phyloP scores from a whole-genome alignment of 768 basidiomycete species.

The Astraeus odoratus region DNA sequence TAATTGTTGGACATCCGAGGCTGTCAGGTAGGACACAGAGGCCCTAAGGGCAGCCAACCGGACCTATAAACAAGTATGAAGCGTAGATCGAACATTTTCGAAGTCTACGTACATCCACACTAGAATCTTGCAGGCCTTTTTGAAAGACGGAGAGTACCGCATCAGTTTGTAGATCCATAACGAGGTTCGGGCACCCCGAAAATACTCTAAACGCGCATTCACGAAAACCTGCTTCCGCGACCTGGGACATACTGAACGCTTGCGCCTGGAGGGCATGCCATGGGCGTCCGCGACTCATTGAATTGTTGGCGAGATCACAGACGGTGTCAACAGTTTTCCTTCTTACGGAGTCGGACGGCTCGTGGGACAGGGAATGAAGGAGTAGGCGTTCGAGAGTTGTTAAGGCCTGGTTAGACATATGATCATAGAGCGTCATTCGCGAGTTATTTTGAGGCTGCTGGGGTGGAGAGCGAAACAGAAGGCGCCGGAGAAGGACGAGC shows the following conservation, averaged over 20 bases:
- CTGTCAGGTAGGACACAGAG: constrained; percentile 59
- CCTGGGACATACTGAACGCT: constrained; percentile 54
- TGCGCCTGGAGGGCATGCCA: constrained; percentile 79
- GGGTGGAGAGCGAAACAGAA: constrained; percentile 61
- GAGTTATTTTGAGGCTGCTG: constrained; percentile 26
- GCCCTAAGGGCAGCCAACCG: constrained; percentile 68
- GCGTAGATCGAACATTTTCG: neutral
- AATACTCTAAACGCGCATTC: constrained; percentile 69
- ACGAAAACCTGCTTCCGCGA: constrained; percentile 30
- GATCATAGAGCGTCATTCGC: constrained; percentile 69
- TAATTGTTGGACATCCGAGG: constrained; percentile 55
- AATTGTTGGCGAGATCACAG: constrained; percentile 68
- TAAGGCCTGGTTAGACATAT: constrained; percentile 59
- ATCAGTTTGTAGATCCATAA: constrained; percentile 70
- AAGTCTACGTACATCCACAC: constrained; percentile 47
- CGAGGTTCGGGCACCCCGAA: constrained; percentile 65
- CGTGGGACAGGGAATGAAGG: constrained; percentile 60
- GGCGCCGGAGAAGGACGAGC: constrained; percentile 68
- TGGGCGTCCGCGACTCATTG: constrained; percentile 67
- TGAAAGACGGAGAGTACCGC: constrained; percentile 61
- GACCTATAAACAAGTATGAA: constrained; percentile 37
- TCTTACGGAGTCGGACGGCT: constrained; percentile 51
- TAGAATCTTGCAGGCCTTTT: constrained; percentile 59
- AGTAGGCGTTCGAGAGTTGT: constrained; percentile 65
- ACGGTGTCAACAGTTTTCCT: constrained; percentile 70